Evolutionary conservation across 805 yeast genomes (phyloP), one percentile per base, ranked within the genome.

Genomic region (Wickerhamomyces tratensis): DNA sequence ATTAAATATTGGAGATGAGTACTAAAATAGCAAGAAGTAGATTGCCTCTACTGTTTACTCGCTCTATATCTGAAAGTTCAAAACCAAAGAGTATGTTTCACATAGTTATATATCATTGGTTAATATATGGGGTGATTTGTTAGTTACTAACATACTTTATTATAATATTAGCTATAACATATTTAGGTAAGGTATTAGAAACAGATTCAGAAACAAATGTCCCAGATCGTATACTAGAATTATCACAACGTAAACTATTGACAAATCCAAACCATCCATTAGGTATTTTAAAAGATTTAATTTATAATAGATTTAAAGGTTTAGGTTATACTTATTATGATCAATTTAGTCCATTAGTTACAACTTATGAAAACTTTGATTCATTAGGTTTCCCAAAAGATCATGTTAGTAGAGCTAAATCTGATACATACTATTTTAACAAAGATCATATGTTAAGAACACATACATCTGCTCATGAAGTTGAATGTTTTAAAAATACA

Each of bases 381-480:
- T 85, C 83, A 2, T 70, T 93, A 34, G 97, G 95, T 1, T 91
- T 93, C 61, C 95, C 97, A 2, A 54, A 61, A 33, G 95, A 89
- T 56, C 98, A 93, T 59, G 96, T 95, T 0, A 97, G 98, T 4
- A 72, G 98, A 55, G 77, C 93, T 15, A 84, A 76, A 54, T 83
- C 95, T 4, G 98, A 93, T 59, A 91, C 98, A 0, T 93, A 93
- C 62, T 93, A 93, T 55, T 58, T 93, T 41, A 89, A 93, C 63
- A 71, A 78, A 41, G 72, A 74, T 20, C 67, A 80, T 31, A 67
- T 93, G 29, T 65, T 93, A 46, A 70, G 98, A 55, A 93, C 98
- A 0, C 98, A 93, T 58, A 91, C 98, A 0, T 88, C 97, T 1
- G 98, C 98, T 0, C 98, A 93, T 61, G 98, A 93, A 63, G 76